A percentile compares a stretch with the other conserved stretches of the same genome.
These are phyloP conservation scores for Aureobasidium sp. DNA, from an alignment of 2,329 filamentous ascomycete genomes.

Conservation along the genomic window DNA sequence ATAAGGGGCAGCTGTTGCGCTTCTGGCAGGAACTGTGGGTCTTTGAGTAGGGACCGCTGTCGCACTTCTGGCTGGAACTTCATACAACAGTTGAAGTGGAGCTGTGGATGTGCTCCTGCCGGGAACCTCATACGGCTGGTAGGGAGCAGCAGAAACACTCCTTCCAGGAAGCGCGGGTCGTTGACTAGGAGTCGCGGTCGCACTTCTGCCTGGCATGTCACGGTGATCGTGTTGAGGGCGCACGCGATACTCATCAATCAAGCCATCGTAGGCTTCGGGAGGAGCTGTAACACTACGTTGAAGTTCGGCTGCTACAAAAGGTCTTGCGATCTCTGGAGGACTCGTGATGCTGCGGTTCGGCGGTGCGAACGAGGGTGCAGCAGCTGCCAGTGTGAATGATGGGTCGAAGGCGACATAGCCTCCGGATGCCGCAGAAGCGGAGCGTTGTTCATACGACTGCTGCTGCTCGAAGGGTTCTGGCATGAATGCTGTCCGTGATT, in stretches of 20 bases:
- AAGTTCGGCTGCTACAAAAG: background rate
- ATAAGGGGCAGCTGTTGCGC: background rate
- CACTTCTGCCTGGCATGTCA: background rate
- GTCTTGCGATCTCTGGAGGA: slow-evolving; percentile 9
- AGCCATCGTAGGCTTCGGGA: background rate
- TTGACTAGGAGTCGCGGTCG: background rate
- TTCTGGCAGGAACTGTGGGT: background rate
- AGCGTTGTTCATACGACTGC: background rate
- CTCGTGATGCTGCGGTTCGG: slow-evolving; percentile 12
- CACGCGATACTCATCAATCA: background rate
- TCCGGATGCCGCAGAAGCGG: slow-evolving; percentile 12
- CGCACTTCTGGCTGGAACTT: too few relatives aligned
- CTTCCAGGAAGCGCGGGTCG: background rate
- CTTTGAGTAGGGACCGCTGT: background rate
- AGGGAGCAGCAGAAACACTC: background rate
- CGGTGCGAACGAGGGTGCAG: background rate
- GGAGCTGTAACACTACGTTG: slow-evolving; percentile 15
- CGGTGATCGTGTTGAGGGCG: background rate
- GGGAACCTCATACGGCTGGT: background rate
- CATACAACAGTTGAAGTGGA: too few relatives aligned
- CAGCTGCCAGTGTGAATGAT: slow-evolving; percentile 7
- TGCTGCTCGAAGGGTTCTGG: slow-evolving; percentile 11
- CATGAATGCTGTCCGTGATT: slow-evolving; percentile 12
- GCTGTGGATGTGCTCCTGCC: background rate
- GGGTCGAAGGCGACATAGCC: slow-evolving; percentile 28